Base-by-base conservation (phyloP, 129 eudicot species). In the Pittosporum tobira region DNA sequence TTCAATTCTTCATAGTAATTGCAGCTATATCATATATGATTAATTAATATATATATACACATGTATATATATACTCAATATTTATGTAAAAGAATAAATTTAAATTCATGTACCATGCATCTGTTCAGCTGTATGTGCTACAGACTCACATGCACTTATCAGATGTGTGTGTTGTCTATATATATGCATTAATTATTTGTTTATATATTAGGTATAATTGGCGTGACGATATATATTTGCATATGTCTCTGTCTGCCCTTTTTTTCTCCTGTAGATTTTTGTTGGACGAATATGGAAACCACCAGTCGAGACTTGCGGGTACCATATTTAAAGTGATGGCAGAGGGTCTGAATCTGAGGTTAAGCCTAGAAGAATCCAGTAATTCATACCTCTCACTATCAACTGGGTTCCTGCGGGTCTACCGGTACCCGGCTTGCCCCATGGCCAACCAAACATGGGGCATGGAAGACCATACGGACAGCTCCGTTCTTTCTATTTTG, bases 401-500 rank as follows among this genome's bases (percentile, higher is more conserved):
- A 38, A 85, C 84, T 0, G 97, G 89, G 14, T 16, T 46, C 0
- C 12, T 90, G 24, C 77, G 97, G 26, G 82, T 82, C 27, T 80
- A 90, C 40, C 72, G 95, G 1, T 90, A 90, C 71, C 87, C 90
- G n/a, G 69, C 61, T 1, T 52, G 66, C 65, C 55, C 65, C 7
- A 62, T 49, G 64, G 40, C 66, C 6, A 42, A 74, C 16, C 57
- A 71, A 58, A 73, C 70, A 21, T 82, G 91, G 83, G 97, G 97
- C 51, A 67, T 90, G 61, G 73, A 75, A 8, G 77, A 22, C 48
- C 97, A 90, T 72, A 90, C 97, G 1, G 97, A 90, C 55, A 90
- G 97, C 80, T 82, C 97, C 11, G 73, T 85, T 24, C 68, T 90
- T 23, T 67, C 97, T 13, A 82, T 90, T 20, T 49, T 90, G 57